phyloP scores from a whole-genome alignment of 805 yeast genomes.

The Starmerella powellii region DNA sequence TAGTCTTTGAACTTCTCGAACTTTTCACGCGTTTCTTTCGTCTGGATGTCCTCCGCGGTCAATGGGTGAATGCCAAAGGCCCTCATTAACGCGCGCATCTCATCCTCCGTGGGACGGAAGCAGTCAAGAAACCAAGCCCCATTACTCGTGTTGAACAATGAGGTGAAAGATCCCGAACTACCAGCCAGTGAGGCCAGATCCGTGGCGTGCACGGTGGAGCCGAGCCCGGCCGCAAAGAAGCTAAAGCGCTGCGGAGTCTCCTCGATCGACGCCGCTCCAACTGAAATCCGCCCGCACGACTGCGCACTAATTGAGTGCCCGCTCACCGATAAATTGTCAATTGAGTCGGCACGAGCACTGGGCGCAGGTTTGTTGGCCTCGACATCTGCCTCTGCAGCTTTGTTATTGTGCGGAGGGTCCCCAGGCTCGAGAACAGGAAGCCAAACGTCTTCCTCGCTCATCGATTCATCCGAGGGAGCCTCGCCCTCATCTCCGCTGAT shows the following conservation, averaged over 20 bases:
- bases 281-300: too few relatives aligned
- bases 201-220: constrained; percentile 79
- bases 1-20: constrained; percentile 82
- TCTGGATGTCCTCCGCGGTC: constrained; percentile 92
- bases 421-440: constrained; percentile 62
- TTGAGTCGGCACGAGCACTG: too few relatives aligned
- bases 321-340: too few relatives aligned
- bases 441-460: constrained; percentile 91
- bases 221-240: constrained; percentile 67
- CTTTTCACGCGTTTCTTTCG: constrained; percentile 94
- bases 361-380: too few relatives aligned
- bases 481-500: constrained; percentile 21
- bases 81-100: constrained; percentile 80
- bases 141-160: constrained; percentile 56
- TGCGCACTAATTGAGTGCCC: too few relatives aligned
- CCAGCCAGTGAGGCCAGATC: constrained; percentile 63
- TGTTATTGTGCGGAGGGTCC: too few relatives aligned
- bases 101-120: constrained; percentile 83
- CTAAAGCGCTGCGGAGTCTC: constrained; percentile 77
- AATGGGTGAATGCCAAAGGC: constrained; percentile 96
- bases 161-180: constrained; percentile 46
- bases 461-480: constrained; percentile 23
- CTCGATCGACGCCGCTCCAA: too few relatives aligned
- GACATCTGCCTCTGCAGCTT: too few relatives aligned
- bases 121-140: constrained; percentile 82